Evolutionary conservation across 2,329 filamentous ascomycete genomes (phyloP), one percentile per base, ranked within the genome.

Genomic region (Penicillium sp.): DNA sequence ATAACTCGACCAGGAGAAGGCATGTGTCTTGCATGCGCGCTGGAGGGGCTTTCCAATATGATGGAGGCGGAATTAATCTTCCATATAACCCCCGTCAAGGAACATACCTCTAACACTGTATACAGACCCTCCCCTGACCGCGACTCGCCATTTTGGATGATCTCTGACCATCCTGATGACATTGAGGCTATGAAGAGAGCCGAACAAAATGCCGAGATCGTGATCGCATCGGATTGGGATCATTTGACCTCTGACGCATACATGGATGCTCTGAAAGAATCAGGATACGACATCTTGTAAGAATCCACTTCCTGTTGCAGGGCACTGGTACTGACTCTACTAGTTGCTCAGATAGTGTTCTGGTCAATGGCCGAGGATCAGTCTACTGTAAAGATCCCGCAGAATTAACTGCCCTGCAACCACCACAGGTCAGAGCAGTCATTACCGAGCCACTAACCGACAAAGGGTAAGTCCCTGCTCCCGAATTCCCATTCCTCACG

Each of bases 291-390:
- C 35, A 38, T 38, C 18, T 38, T 38, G 35, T 38, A 38, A 20
- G 35, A 4, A 13, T 9, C 9, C 9, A 3, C 20, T 20, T 3
- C 5, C 9, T 20, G 35, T 5, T 20, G 5, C 10, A 10, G 1
- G 5, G 20, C 13, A 38, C 5, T 13, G 2, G 10, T 38, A 38
- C 9, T 38, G 6, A 38, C 35, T 38, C 10, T 38, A 38, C 16
- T 11, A 38, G 35, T 39, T 63, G 61, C 46, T 52, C 56, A 1
- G 61, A 63, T 38, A 61, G 57, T 28, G 31, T 63, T 22, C 50
- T 63, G 1, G 48, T 63, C 39, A 61, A 63, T 24, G 61, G 61
- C 1, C 43, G 46, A 24, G 61, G 61, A 9, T 51, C 50, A 5
- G 44, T 63, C 6, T 60, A 57, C 13, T 64, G 61, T 38, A 51